Base-by-base conservation (phyloP, 306 rosid genomes). In the Purshia tridentata region DNA sequence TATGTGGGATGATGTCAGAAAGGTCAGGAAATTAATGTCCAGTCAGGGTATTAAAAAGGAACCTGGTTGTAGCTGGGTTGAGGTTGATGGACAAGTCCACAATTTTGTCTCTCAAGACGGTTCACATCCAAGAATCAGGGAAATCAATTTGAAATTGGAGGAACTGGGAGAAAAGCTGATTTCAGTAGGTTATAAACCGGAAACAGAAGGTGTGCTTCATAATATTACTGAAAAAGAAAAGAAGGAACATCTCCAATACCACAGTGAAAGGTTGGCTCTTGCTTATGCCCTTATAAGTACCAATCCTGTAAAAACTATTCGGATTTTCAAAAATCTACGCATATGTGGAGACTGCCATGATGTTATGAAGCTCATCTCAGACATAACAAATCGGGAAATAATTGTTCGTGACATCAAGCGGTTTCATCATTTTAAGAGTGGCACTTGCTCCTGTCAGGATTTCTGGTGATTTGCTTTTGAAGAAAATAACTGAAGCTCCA, bases 21-120 rank as follows among this genome's bases (percentile, higher is more conserved):
- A 57, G 45, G 72, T 75, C 72, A 62, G 86, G 52, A 59, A 67
- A 60, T 82, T 82, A 74, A 82, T 82, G 86, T 52, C 68, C 58
- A 51, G 61, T 67, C 70, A 20, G 66, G 83, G 78, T n/a, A 68
- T 82, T 44, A 82, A 78, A 66, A 82, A 82, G 75, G 78, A 82
- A 65, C 83, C 86, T 50, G 86, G 86, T 15, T 78, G 86, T 71
- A 82, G 86, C 78, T 82, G 86, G 86, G 58, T 78, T 53, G 81
- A 78, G 54, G 75, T 72, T 22, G 69, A 82, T 54, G 75, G 81
- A 50, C 75, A 82, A 78, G 76, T 69, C 55, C 82, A 82, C 41
- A 52, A 42, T 44, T 78, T 82, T 70, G 62, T 71, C 69, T 78
- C 86, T 52, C 86, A 78, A 19, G 86, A 75, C 71, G 14, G 46